Evolutionary conservation across 495 filamentous ascomycete genomes (phyloP), one percentile per base, ranked within the genome.

Genomic region (Tuber magnatum): DNA sequence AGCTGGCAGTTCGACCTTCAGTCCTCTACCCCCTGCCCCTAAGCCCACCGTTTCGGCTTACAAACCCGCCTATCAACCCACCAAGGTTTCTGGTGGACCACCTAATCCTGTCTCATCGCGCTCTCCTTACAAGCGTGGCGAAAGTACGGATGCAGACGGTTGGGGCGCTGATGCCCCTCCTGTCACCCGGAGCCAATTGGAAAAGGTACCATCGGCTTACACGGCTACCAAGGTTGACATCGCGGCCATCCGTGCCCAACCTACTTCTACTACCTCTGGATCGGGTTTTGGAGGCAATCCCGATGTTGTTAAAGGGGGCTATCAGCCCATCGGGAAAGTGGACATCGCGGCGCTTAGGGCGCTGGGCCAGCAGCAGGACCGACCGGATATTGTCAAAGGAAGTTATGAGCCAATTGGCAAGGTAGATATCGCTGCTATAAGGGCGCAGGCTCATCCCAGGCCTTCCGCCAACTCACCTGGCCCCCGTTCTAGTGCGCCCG

Each of bases 91-190:
- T 69, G 88, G 89, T 40, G 89, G 88, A 2, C 16, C 56, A 16
- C 84, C 85, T 68, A 35, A 70, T 41, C 75, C 56, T 20, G 71
- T 70, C 44, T 83, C 79, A 72, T 87, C 88, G 28, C 91, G 91
- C 81, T 90, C 93, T 80, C 88, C 91, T 32, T 85, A 87, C 76
- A 83, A 89, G 78, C 86, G 86, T 75, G 84, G 85, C 68, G 85
- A 86, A 51, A 87, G 88, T 74, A 85, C 85, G 12, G 89, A 92
- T 80, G 84, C 86, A 68, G 95, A 98, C 85, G 95, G 96, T 38
- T 98, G 95, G 96, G 96, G 95, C 68, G 88, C 87, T n/a, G 94
- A 98, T 87, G 96, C 95, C 3, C 95, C 96, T 2, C 92, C 88
- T 12, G 88, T 97, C 48, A 93, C 92, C 68, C 88, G 96, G 76